Conservation (phyloP, 345 rosid genomes). For the Citrus mangshanensis region DNA sequence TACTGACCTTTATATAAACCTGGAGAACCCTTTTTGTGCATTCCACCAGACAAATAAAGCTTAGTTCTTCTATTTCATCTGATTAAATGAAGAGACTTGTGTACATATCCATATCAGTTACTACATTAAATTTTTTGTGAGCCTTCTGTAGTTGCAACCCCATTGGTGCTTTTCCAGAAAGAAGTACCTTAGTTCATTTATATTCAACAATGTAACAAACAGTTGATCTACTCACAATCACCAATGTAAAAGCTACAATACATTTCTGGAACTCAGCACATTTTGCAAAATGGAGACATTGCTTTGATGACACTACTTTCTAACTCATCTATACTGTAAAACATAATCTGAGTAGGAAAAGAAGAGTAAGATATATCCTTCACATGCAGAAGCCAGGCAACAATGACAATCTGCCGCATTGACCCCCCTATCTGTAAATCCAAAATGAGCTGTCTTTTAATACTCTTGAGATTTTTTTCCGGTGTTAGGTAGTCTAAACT, state of each 20-base stretch:
- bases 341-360: too few relatives aligned
- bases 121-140: not conserved
- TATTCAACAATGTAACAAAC: not conserved
- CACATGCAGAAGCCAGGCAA: not conserved
- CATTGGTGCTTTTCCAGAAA: not conserved
- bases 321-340: not conserved
- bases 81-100: not conserved
- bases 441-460: not conserved
- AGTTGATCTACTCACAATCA: not conserved
- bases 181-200: not conserved
- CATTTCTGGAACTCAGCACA: not conserved
- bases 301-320: not conserved
- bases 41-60: not conserved
- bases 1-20: slow-evolving; percentile 5
- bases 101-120: not conserved
- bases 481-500: not conserved
- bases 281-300: not conserved
- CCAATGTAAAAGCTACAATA: not conserved
- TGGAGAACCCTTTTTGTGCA: not conserved
- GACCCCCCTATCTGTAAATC: not conserved
- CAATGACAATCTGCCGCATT: not conserved
- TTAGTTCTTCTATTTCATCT: too few relatives aligned
- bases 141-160: not conserved
- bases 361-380: not conserved
- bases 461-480: not conserved